phyloP scores from a whole-genome alignment of 257 asterid genomes.

The Coffea eugenioides region DNA sequence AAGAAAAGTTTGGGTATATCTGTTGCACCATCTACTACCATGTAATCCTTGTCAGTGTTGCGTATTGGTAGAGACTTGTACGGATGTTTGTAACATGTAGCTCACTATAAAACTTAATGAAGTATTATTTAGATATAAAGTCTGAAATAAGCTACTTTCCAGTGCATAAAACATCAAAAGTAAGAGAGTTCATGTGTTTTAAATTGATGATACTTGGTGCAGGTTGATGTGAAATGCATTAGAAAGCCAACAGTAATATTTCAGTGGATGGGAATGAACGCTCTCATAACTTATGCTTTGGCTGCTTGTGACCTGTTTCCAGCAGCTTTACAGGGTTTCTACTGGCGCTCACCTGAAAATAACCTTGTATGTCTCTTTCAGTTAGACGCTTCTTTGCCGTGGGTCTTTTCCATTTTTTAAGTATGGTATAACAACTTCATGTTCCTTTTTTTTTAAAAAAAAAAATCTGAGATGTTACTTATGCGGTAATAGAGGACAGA shows the following conservation, averaged over 20 bases:
- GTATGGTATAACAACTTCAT: background rate
- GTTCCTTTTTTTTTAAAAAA: background rate
- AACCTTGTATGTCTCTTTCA: constrained; percentile 59
- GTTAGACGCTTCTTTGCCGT: background rate
- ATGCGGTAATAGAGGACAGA: background rate
- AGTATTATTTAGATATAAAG: background rate
- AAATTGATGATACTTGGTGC: constrained; percentile 22
- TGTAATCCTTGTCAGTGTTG: background rate
- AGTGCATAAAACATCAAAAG: background rate
- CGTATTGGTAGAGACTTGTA: background rate
- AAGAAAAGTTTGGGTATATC: background rate
- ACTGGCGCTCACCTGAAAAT: constrained; percentile 77
- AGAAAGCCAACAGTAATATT: constrained; percentile 58
- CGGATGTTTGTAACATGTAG: background rate
- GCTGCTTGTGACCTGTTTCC: constrained; percentile 89
- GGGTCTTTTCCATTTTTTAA: background rate
- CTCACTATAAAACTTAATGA: background rate
- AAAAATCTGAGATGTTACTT: background rate
- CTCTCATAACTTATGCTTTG: constrained; percentile 75
- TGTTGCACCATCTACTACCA: background rate
- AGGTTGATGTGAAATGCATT: constrained; percentile 70
- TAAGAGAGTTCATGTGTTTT: constrained; percentile 2
- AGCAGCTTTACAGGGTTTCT: constrained; percentile 81
- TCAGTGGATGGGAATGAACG: constrained; percentile 99
- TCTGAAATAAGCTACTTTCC: background rate